Base-by-base conservation (phyloP, 23 red algal species). In the Chondrus crispus region DNA sequence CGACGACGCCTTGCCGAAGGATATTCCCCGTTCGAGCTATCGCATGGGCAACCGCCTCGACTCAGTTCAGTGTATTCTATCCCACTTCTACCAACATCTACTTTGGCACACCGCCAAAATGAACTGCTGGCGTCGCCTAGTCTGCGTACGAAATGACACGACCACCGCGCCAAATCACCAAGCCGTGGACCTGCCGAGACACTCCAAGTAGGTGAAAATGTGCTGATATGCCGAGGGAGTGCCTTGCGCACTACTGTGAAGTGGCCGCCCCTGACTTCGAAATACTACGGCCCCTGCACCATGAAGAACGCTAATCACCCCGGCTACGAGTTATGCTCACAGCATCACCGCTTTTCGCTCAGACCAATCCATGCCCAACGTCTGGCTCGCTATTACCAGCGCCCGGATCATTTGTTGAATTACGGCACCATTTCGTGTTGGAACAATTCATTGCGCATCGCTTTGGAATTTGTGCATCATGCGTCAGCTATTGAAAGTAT, bases 271-370 rank as follows among this genome's bases (percentile, higher is more conserved):
- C 20, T 54, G 20, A 14, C 50, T 20, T 82, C 77, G 47, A 22
- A 51, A n/a, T 82, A 43, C 48, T 54, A 82, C 38, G 77, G 77
- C n/a, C 77, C 77, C 9, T 82, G 77, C 77, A 50, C 20, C 8
- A 32, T 82, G 5, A 82, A 24, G 9, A 82, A 82, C 3, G 77
- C 77, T 4, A 5, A 24, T 5, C 77, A 82, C 44, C 77, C 77
- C n/a, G 43, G 77, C 24, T 82, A 82, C n/a, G 51, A 57, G 40
- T 43, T 82, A 5, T 24, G 20, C 5, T 82, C 77, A 5, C 44
- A 54, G 5, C 45, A 52, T 55, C 3, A n/a, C 3, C 40, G 45
- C 24, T n/a, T 29, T 18, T 33, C 77, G 48, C 24, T 39, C 8
- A 32, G 32, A 24, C 41, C 77, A 18, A 51, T 82, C 5, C 77